phyloP scores from a whole-genome alignment of 192 early-diverging fungal species.

The Phlyctochytrium planicorne region DNA sequence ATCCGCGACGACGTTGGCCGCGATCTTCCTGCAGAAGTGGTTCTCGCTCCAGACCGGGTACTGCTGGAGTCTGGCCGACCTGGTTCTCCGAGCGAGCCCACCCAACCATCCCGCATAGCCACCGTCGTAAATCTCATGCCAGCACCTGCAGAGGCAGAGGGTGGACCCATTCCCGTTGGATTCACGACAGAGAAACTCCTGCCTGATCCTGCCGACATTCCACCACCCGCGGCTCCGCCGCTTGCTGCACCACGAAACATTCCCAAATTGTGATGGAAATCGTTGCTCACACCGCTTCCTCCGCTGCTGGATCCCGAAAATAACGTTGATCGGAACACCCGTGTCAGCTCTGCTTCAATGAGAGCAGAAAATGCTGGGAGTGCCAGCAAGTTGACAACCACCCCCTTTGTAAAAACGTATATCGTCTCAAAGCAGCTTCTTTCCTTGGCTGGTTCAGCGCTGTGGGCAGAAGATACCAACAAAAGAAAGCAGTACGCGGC shows the following conservation, averaged over 20 bases:
- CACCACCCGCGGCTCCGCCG: conserved; percentile 9
- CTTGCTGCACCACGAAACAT: conserved; percentile 16
- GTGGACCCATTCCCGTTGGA: background rate
- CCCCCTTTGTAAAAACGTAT: conserved; percentile 44
- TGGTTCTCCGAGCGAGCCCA: background rate
- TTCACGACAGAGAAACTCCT: background rate
- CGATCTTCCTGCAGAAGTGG: background rate
- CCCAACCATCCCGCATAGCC: background rate
- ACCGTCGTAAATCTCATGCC: background rate
- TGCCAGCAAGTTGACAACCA: conserved; percentile 21
- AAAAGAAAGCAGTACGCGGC: conserved; percentile 51
- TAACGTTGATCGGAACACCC: conserved; percentile 45
- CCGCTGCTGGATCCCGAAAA: conserved; percentile 27
- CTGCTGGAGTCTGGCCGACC: background rate
- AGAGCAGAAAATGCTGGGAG: conserved; percentile 23
- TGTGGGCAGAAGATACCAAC: conserved; percentile 28
- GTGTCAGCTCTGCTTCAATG: conserved; percentile 41
- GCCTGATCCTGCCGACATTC: too few species aligned
- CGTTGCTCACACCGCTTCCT: too few species aligned
- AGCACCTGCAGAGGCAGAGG: background rate
- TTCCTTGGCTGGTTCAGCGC: conserved; percentile 45
- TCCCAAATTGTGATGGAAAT: conserved; percentile 11
- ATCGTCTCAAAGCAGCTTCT: conserved; percentile 48
- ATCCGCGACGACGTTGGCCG: background rate
- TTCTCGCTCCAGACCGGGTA: background rate